Evolutionary conservation across 1,139 yeast species (phyloP).

Genomic region (Kurtzmaniella quercitrusa): DNA sequence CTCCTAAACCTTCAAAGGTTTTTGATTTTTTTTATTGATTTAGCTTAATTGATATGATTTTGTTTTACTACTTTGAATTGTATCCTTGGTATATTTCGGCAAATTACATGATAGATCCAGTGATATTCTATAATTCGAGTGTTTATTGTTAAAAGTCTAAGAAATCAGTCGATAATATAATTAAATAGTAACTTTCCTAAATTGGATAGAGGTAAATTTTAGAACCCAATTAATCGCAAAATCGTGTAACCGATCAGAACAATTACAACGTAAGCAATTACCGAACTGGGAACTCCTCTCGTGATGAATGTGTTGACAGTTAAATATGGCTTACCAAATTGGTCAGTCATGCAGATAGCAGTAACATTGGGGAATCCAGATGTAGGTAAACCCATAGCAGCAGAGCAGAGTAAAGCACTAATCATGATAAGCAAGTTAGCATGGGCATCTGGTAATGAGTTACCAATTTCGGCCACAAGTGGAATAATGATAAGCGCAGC

Average conservation of each 20-base stretch:
- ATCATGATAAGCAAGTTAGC: conserved; percentile 65
- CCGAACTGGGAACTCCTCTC: conserved; percentile 66
- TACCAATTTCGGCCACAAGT: conserved; percentile 65
- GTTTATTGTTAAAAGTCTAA: neutral
- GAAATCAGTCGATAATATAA: neutral
- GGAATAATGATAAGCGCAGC: conserved; percentile 74
- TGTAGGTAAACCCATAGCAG: conserved; percentile 77
- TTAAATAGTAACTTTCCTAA: no score
- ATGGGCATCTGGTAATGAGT: conserved; percentile 48
- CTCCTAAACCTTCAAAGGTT: no score
- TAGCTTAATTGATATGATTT: no score
- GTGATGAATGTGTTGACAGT: conserved; percentile 64
- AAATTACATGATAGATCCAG: no score
- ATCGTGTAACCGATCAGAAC: conserved; percentile 66
- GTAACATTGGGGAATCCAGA: conserved; percentile 78
- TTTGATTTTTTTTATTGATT: no score
- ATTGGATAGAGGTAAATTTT: no score
- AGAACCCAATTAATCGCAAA: conserved; percentile 49
- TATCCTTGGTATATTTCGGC: no score
- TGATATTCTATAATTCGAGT: no score
- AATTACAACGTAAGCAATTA: conserved; percentile 52
- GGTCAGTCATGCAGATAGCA: conserved; percentile 75
- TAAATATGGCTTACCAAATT: conserved; percentile 63
- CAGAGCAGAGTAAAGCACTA: conserved; percentile 63
- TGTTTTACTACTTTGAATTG: no score